These are phyloP conservation scores for Collybiopsis luxurians DNA, from an alignment of 768 basidiomycete genomes.

Conservation along the genomic window DNA sequence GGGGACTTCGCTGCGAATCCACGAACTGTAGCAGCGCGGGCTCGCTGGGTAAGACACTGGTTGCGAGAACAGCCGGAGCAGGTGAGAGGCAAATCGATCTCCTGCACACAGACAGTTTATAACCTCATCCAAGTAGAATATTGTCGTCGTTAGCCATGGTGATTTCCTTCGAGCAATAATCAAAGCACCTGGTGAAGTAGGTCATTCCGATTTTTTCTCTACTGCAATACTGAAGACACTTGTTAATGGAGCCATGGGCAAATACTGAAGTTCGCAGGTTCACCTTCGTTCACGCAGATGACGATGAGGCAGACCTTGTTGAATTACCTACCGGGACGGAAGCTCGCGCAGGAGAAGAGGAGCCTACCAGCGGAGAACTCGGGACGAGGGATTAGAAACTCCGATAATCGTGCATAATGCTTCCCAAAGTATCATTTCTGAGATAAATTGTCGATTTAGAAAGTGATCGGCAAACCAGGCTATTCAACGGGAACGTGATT, in stretches of 20 bases:
- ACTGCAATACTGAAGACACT: no score
- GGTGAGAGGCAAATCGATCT: not conserved
- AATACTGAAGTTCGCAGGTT: not conserved
- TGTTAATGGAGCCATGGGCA: conserved; percentile 2
- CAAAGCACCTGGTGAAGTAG: not conserved
- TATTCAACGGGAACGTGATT: no score
- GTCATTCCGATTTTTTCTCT: not conserved
- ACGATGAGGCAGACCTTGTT: conserved; percentile 4
- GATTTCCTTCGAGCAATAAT: conserved; percentile 1
- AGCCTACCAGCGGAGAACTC: not conserved
- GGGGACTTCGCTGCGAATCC: not conserved
- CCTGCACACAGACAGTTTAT: not conserved
- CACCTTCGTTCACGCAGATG: not conserved
- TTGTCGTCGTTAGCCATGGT: conserved; percentile 4
- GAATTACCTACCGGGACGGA: not conserved
- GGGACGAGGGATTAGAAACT: no score
- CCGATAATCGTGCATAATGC: no score
- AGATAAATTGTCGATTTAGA: no score
- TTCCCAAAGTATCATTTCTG: no score
- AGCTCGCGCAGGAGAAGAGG: not conserved
- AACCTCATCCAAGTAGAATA: conserved; percentile 1
- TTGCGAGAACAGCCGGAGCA: conserved; percentile 4
- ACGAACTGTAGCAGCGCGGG: not conserved
- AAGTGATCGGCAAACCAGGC: no score
- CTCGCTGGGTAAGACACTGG: conserved; percentile 6